Base-by-base conservation (phyloP, 2,329 filamentous ascomycete genomes). In the Immersiporthe knoxdaviesiana region DNA sequence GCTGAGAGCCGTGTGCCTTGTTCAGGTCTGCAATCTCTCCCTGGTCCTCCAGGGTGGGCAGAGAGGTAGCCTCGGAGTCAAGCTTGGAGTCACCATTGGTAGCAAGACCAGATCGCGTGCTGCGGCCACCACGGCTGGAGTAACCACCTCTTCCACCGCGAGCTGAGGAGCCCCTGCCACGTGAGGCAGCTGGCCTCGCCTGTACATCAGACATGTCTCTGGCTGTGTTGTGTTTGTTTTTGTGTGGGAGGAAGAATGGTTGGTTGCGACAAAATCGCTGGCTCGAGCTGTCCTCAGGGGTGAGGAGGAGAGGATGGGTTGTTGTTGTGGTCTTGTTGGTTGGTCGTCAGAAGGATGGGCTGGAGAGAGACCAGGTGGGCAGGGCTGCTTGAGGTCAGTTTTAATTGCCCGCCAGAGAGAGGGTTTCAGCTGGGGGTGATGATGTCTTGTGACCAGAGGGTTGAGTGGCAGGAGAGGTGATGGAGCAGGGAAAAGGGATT, bases 21-120 rank as follows among this genome's bases (percentile, higher is more conserved):
- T 97, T 97, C 79, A 98, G 89, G 82, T 97, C 90, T 78, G 91
- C 92, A 74, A 98, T 87, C 81, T 97, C 94, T 80, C 93, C 92
- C 80, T 97, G 91, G 77, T 98, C 94, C 74, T 90, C 86, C 73
- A 91, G 87, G 74, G 87, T 84, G 73, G 88, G 81, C 77, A 84
- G 80, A 74, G 83, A 84, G 64, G 64, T 70, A 76, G 87, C 83
- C 77, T 90, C 87, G 78, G 85, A 81, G 76, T 88, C 85, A 73
- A 80, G 76, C 77, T 88, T 86, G 80, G 88, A 88, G 79, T 93
- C 90, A 81, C 92, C 91, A 80, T 97, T 97, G 80, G 89, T 85
- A 81, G 88, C 84, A 77, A 86, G 82, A 77, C 86, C 83, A 79
- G 84, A 82, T 83, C 88, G 83, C 76, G 74, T 76, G 78, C 87